Base-by-base conservation (phyloP, 805 yeast genomes). In the Metschnikowia peoriensis region DNA sequence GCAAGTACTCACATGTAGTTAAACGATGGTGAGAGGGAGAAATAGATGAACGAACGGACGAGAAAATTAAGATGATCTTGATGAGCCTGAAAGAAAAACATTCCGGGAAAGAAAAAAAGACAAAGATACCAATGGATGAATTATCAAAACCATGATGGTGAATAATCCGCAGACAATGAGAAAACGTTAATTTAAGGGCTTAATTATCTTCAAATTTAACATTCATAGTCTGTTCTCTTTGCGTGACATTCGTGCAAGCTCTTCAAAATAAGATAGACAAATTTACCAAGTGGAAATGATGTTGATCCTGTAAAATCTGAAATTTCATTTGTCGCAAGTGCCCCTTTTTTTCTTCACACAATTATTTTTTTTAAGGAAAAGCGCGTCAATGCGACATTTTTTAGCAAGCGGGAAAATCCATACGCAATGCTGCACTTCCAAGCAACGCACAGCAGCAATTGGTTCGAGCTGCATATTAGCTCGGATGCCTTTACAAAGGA, bases 381-480 rank as follows among this genome's bases (percentile, higher is more conserved):
- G 29, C 37, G 47, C 47, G 27, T 16, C 27, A 17, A 28, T 37
- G 48, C 48, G 43, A 38, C 48, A 46, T 38, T 46, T 38, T 12
- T 38, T 28, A 38, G 34, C 48, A 14, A 15, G 28, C 42, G 43
- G 43, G 17, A 17, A 14, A 28, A 14, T n/a, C 16, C 14, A 46
- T 9, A 8, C 27, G 48, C 38, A 46, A 15, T 10, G 43, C 40
- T 44, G 40, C 47, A 44, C 35, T 17, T 44, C 17, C 28, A 27
- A 11, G 28, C n/a, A 41, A 45, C 40, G 50, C 50, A 41, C 34
- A 27, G 32, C 44, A 47, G 50, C 45, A 28, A n/a, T 14, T 34
- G 28, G 41, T 27, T 38, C 22, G 38, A 22, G n/a, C 50, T 47
- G 50, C 46, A 42, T 45, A 29, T 41, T 15, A 29, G 17, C 22